Evolutionary conservation across 2,329 filamentous ascomycete genomes (phyloP).

Genomic region (Sclerotinia nivalis): DNA sequence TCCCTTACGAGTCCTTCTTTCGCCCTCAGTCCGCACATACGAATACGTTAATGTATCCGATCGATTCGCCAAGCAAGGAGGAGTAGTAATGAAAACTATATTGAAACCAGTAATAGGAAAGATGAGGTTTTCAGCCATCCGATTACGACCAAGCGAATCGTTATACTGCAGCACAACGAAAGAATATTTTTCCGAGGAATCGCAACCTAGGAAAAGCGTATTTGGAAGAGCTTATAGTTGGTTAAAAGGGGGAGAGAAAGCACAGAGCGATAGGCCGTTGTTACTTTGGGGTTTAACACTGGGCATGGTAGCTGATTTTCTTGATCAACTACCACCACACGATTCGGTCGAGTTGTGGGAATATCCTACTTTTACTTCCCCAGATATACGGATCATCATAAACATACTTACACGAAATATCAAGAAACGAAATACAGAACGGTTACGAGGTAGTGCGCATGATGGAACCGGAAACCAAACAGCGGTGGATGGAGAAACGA

Average conservation of each 20-base stretch:
- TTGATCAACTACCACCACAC: conserved; percentile 65
- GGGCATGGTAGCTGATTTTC: conserved; percentile 66
- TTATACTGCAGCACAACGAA: conserved; percentile 56
- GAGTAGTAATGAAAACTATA: conserved; percentile 55
- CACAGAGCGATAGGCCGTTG: conserved; percentile 47
- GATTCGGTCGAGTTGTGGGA: conserved; percentile 63
- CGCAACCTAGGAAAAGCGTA: conserved; percentile 11
- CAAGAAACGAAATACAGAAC: conserved; percentile 50
- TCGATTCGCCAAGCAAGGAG: conserved; percentile 57
- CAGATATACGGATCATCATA: conserved; percentile 60
- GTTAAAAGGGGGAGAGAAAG: conserved; percentile 40
- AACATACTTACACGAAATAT: conserved; percentile 61
- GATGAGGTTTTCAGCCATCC: conserved; percentile 68
- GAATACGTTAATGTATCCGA: conserved; percentile 65
- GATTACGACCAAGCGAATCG: conserved; percentile 61
- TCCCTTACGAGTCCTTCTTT: conserved; percentile 60
- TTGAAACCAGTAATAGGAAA: conserved; percentile 59
- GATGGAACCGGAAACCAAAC: conserved; percentile 37
- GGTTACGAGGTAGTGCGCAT: conserved; percentile 32
- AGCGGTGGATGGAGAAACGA: conserved; percentile 36
- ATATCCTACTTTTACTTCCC: conserved; percentile 67
- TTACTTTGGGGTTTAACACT: conserved; percentile 69
- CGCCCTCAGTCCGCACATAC: conserved; percentile 58
- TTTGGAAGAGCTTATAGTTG: conserved; percentile 33
- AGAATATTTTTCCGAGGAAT: conserved; percentile 46